Base-by-base conservation (phyloP, 768 basidiomycete genomes). In the Psilocybe subaeruginosa region DNA sequence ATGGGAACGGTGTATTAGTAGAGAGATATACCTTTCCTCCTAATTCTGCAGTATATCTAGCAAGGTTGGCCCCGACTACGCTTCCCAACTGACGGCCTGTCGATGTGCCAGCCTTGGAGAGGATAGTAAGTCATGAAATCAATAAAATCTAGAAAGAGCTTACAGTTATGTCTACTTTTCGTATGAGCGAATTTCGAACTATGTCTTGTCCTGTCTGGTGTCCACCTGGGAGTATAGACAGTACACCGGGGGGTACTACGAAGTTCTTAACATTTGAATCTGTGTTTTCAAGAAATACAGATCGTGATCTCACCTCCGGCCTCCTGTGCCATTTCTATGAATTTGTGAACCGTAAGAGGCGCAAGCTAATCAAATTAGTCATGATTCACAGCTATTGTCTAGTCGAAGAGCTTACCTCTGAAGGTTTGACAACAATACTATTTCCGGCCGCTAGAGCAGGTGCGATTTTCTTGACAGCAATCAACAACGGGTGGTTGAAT, bases 401-500 rank as follows among this genome's bases (percentile, higher is more conserved):
- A 29, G 12, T 59, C 8, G 48, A 49, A 54, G 7, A 19, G 30
- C 63, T 54, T 54, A 87, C 88, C 78, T 93, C 91, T 47, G 91
- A 92, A 1, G 92, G 90, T 67, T 93, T 94, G 17, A 93, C 86
- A 53, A 94, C 81, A 50, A 95, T 88, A 55, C 87, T 88, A 68
- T 93, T 94, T 4, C 92, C 93, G 7, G 92, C 90, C 47, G 93
- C 93, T 29, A 95, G 77, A 1, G 91, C 92, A 4, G 91, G 91
- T 0, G 89, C 91, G 57, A 95, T 89, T 74, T 95, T 95, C 80
- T 95, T 95, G 56, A 95, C 72, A 2, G 92, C 91, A 63, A 95
- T 95, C 37, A 95, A 73, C n/a, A 95, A 76, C 0, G 93, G 93
- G 65, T 95, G 93, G 66, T 95, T 95, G 73, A 94, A 95, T 2